Evolutionary conservation across 1,139 yeast species (phyloP).

Genomic region (Suhomyces guaymorum): DNA sequence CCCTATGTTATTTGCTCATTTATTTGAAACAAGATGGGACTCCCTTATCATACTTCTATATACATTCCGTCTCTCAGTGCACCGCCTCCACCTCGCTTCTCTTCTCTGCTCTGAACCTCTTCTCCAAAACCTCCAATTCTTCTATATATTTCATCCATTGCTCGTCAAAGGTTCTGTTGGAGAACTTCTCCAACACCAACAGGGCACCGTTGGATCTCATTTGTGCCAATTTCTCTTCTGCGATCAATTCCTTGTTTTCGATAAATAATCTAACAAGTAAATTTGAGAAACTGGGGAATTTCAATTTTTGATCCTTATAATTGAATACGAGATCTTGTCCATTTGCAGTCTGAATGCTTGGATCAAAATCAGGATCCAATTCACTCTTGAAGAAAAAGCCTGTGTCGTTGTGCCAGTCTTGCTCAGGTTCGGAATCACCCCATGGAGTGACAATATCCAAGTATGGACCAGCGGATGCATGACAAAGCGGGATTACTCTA

Average conservation of each 20-base stretch:
- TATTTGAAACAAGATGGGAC: too few species aligned
- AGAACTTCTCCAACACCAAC: constrained; percentile 61
- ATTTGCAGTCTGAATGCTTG: constrained; percentile 10
- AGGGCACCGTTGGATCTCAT: constrained; percentile 55
- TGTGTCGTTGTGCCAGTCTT: constrained; percentile 44
- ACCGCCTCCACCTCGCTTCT: constrained; percentile 43
- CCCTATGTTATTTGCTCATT: too few species aligned
- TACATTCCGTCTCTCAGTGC: constrained; percentile 34
- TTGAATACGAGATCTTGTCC: neutral
- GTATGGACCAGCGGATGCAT: constrained; percentile 93
- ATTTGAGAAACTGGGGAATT: constrained; percentile 43
- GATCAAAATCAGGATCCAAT: constrained; percentile 65
- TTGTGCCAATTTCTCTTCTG: constrained; percentile 34
- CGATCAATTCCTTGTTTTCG: constrained; percentile 37
- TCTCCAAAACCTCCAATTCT: constrained; percentile 41
- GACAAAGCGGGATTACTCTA: constrained; percentile 80
- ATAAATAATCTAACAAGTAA: constrained; percentile 43
- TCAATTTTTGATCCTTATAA: constrained; percentile 11
- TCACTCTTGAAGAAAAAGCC: constrained; percentile 72
- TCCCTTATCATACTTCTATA: too few species aligned
- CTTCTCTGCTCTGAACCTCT: constrained; percentile 33
- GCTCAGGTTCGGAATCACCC: constrained; percentile 15
- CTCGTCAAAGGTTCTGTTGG: constrained; percentile 60
- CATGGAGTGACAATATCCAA: constrained; percentile 66
- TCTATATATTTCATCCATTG: constrained; percentile 57